These are phyloP conservation scores for Ophiostoma perfectum DNA, from an alignment of 2,329 filamentous ascomycete genomes.

Conservation along the genomic window DNA sequence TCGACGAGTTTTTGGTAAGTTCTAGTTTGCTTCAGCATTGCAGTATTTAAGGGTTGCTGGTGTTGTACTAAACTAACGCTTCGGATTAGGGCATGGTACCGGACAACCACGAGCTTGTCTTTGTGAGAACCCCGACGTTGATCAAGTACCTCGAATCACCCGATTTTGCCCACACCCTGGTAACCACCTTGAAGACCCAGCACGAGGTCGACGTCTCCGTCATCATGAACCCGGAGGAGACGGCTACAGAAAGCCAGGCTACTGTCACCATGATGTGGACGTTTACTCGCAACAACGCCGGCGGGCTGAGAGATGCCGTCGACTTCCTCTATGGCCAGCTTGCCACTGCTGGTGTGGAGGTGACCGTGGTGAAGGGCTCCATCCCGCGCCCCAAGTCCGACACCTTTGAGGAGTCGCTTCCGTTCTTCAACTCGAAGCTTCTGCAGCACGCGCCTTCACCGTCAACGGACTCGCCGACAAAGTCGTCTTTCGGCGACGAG, in stretches of 20 bases:
- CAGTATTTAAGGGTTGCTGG: no score
- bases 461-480: conserved; percentile 81
- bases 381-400: conserved; percentile 98
- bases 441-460: conserved; percentile 84
- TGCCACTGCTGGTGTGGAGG: conserved; percentile 82
- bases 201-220: conserved; percentile 86
- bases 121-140: conserved; percentile 69
- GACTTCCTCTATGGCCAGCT: conserved; percentile 86
- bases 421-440: conserved; percentile 95
- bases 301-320: conserved; percentile 89
- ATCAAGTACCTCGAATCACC: conserved; percentile 75
- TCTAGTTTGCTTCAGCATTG: no score
- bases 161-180: conserved; percentile 73
- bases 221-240: conserved; percentile 45
- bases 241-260: conserved; percentile 33
- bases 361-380: conserved; percentile 81
- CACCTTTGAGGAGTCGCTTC: conserved; percentile 94
- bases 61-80: no score
- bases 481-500: conserved; percentile 75
- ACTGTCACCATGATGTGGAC: conserved; percentile 64
- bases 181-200: conserved; percentile 79
- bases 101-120: conserved; percentile 85
- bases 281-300: conserved; percentile 95
- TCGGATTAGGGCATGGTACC: conserved; percentile 72
- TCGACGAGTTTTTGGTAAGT: conserved; percentile 73